Evolutionary conservation across 805 yeast species (phyloP), one percentile per base, ranked within the genome.

Genomic region (Teunomyces funiuensis): DNA sequence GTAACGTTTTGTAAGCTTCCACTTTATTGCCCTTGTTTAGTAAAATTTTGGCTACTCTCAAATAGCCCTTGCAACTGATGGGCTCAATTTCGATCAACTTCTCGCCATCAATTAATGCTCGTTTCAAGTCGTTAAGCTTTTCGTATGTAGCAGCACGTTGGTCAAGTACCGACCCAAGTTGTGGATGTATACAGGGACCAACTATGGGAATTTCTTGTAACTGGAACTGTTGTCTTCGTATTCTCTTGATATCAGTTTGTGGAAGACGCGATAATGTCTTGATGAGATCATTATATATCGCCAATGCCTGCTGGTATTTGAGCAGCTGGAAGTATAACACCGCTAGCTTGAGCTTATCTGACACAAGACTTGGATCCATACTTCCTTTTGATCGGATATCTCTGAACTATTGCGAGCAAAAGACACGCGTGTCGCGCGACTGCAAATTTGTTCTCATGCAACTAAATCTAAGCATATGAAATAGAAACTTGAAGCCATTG

Each of bases 71-170:
- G 53, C 77, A 73, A 13, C 73, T 63, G 18, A 69, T 49, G 0
- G 79, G 80, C 26, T 74, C 77, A 2, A 63, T 14, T 10, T 45
- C 44, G 3, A 71, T 51, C 31, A 73, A 47, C 26, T 41, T 47
- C 22, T 58, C 49, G 0, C 73, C 73, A 41, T 75, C 80, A 18
- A 46, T 43, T 20, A 66, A 55, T 0, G 80, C 75, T 7, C 49
- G 46, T 0, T 50, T 52, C 3, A 56, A 37, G 11, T 59, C 52
- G 4, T 55, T 53, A 39, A 75, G 45, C 44, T 73, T 75, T 43
- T 74, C 75, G 51, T 55, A 65, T 2, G 77, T 66, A 2, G 82
- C 82, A 1, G 80, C 77, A 14, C 80, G 51, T 41, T 68, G 73
- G 46, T 77, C 82, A 8, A 68, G 50, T 5, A 67, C 43, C 1